Conservation (phyloP, 805 yeast genomes). For the Wickerhamiella cacticola region DNA sequence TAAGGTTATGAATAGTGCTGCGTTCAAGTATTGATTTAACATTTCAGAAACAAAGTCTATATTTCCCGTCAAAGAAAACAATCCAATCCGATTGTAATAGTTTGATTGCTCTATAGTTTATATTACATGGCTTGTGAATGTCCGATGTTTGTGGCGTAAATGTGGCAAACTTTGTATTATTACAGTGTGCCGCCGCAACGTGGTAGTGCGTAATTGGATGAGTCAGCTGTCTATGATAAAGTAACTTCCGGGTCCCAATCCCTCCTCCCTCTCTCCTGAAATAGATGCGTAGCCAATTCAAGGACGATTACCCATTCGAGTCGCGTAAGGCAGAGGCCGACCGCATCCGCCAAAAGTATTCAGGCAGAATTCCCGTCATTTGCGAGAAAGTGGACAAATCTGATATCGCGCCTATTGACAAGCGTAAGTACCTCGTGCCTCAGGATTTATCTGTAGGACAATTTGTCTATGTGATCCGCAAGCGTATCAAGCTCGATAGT, state of each 20-base stretch:
- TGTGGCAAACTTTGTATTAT: not conserved
- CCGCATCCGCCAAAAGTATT: constrained; percentile 77
- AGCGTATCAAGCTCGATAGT: constrained; percentile 87
- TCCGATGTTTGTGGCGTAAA: not conserved
- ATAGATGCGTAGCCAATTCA: constrained; percentile 78
- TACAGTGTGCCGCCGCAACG: not conserved
- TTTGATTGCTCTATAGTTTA: no score
- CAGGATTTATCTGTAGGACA: constrained; percentile 95
- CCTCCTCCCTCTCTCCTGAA: not conserved
- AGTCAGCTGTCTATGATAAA: constrained; percentile 9
- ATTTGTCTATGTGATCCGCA: constrained; percentile 93
- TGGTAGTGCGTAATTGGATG: not conserved
- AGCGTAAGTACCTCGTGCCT: constrained; percentile 93
- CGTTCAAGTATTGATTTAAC: not conserved
- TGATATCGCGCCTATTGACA: constrained; percentile 91
- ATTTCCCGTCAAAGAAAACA: no score
- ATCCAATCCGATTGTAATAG: no score
- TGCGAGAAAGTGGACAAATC: constrained; percentile 96
- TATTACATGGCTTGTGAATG: no score
- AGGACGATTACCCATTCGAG: constrained; percentile 91
- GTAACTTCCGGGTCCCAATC: constrained; percentile 2
- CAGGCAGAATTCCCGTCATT: constrained; percentile 89
- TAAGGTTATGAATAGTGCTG: not conserved
- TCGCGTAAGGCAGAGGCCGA: constrained; percentile 92
- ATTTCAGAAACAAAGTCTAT: no score